Evolutionary conservation across 345 rosid genomes (phyloP), one percentile per base, ranked within the genome.

Genomic region (Salix purpurea): DNA sequence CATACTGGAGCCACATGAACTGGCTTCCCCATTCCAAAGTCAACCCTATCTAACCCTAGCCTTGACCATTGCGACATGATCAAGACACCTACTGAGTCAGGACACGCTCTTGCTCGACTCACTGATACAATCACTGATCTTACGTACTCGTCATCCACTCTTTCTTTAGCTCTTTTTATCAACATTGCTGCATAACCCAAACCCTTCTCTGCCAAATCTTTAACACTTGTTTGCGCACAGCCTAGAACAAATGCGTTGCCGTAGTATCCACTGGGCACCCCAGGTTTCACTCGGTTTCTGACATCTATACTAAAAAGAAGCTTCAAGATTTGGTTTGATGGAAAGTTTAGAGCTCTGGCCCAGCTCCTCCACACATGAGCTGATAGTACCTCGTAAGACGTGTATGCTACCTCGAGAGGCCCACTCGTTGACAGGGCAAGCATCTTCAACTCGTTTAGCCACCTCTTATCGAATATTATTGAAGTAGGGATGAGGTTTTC

Each of bases 301-400:
- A 92, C 71, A 75, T 92, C 87, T 62, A 91, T 81, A 67, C 96
- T 92, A 39, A 94, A 94, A 6, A 94, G 83, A 46, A 94, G 94
- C 87, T 91, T 92, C 62, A 86, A 16, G 46, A 39, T 85, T 78
- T 94, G 98, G 28, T 85, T 90, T 23, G 89, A 76, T 0, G 96
- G 93, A 26, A 94, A 56, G 78, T 87, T 87, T 65, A 94, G 67
- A 2, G 97, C 84, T 67, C 90, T 86, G 8, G 89, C 89, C 98
- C 98, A 94, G 85, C 94, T 88, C 71, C 92, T 76, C 98, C 98
- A 94, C 3, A 91, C 86, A 48, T 94, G 98, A 21, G 96, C 97
- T 0, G 97, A 83, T 13, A 92, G 84, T 24, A 90, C 96, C 70
- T 94, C 97, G 67, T 91, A 94, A 30, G 91, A 89, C 28, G 97